Percentiles rank a stretch among this genome's conserved stretches.
Conservation (phyloP, 129 eudicot species). For the Centrapalus pauciflorus region DNA sequence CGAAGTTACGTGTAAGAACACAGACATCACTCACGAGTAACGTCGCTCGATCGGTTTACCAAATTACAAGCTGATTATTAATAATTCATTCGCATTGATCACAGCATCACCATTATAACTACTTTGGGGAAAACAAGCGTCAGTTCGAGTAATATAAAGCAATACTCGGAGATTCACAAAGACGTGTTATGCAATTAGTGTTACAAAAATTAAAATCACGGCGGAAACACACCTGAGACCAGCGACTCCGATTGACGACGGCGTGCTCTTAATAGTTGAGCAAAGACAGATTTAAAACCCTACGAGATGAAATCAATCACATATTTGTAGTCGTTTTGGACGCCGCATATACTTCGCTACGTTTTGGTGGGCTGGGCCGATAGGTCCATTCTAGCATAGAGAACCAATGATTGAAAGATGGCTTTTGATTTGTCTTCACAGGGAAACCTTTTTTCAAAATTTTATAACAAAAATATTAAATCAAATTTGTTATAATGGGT, state of each 20-base stretch:
- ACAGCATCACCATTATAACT: neutral
- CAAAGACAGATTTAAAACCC: slow-evolving; percentile 12
- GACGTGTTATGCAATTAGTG: neutral
- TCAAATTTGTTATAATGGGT: too few species aligned
- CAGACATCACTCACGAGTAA: neutral
- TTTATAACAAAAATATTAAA: too few species aligned
- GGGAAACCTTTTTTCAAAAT: too few species aligned
- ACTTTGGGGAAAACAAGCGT: neutral
- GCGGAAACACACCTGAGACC: slow-evolving; percentile 11
- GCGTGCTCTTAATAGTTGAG: slow-evolving; percentile 17
- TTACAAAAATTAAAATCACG: neutral
- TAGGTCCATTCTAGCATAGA: neutral
- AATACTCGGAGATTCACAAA: neutral
- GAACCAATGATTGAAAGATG: too few species aligned
- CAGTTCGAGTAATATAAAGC: neutral
- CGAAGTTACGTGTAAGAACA: too few species aligned
- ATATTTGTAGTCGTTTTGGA: neutral
- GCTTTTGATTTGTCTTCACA: too few species aligned
- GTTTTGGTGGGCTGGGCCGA: slow-evolving; percentile 19
- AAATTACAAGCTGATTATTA: neutral
- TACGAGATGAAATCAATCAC: neutral
- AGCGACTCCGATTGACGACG: slow-evolving; percentile 9
- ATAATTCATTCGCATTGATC: neutral
- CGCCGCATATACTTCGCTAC: neutral
- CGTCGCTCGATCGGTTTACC: neutral